Conservation (phyloP, 345 rosid species). For the Ricinus communis region DNA sequence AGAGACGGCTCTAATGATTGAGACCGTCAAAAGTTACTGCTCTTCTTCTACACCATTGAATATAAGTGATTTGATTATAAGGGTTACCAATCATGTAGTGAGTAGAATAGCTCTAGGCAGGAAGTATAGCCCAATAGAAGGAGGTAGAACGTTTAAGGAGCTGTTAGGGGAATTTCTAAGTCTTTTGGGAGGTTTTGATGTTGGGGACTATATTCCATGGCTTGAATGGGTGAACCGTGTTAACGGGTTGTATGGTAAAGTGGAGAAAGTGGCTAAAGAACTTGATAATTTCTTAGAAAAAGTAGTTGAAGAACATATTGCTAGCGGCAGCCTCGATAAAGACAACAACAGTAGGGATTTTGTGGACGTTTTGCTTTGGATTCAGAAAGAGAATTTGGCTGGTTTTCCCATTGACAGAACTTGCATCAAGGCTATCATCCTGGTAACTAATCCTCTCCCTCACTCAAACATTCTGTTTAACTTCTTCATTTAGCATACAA, state of each 20-base stretch:
- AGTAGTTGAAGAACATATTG: constrained; percentile 21
- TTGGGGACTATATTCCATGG: constrained; percentile 56
- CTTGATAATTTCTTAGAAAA: constrained; percentile 24
- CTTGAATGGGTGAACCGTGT: constrained; percentile 44
- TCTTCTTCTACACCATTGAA: constrained; percentile 29
- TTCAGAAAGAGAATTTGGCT: constrained; percentile 17
- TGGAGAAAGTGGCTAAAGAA: constrained; percentile 21
- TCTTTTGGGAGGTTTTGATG: constrained; percentile 34
- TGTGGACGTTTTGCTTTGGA: constrained; percentile 29
- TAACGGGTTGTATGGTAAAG: constrained; percentile 25
- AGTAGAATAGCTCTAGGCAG: constrained; percentile 50
- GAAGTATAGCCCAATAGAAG: constrained; percentile 40
- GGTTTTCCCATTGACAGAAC: constrained; percentile 11
- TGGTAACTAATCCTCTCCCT: constrained; percentile 19
- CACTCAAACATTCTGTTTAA: too few species aligned
- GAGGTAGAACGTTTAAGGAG: constrained; percentile 29
- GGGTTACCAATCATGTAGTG: constrained; percentile 36
- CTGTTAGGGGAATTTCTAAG: constrained; percentile 25
- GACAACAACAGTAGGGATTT: constrained; percentile 17
- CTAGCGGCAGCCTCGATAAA: neutral
- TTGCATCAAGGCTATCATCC: constrained; percentile 36
- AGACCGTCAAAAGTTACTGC: constrained; percentile 25
- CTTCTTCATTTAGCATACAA: too few species aligned
- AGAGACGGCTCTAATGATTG: constrained; percentile 34
- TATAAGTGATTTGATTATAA: constrained; percentile 33